A percentile compares a stretch with the other conserved stretches of the same genome.
Evolutionary conservation across 495 filamentous ascomycete genomes (phyloP).

Genomic region (Cetradonia linearis): DNA sequence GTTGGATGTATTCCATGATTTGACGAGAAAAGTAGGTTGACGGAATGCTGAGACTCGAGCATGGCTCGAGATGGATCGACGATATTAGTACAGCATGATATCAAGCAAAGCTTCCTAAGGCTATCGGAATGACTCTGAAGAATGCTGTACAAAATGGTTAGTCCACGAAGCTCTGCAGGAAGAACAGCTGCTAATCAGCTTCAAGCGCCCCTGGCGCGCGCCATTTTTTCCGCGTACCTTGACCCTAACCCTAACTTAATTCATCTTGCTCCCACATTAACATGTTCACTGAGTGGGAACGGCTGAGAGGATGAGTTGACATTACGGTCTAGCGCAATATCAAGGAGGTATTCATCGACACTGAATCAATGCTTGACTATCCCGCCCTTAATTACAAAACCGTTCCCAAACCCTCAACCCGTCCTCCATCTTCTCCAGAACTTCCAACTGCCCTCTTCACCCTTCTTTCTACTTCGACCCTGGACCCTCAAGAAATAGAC

Average conservation of each 20-base stretch:
- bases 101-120: neutral
- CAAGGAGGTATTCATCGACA: neutral
- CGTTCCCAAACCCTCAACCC: slow-evolving; percentile 3
- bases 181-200: neutral
- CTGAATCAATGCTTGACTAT: neutral
- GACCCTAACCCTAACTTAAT: neutral
- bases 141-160: neutral
- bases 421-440: slow-evolving; percentile 45
- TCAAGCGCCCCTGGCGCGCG: neutral
- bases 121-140: neutral
- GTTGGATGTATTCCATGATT: slow-evolving; percentile 13
- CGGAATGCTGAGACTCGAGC: neutral
- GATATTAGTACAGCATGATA: neutral
- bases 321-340: neutral
- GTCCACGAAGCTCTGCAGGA: neutral
- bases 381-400: neutral
- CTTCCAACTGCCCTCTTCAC: slow-evolving; percentile 44
- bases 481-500: slow-evolving; percentile 82
- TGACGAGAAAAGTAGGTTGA: neutral
- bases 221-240: neutral
- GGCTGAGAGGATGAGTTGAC: too few relatives aligned
- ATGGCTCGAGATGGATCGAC: neutral
- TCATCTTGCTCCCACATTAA: too few relatives aligned
- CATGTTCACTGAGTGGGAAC: too few relatives aligned
- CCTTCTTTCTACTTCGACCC: slow-evolving; percentile 39